Percentiles rank a stretch among this genome's conserved stretches.
phyloP scores from a whole-genome alignment of 108 stramenopile species.

The Discostella stelligeroides region DNA sequence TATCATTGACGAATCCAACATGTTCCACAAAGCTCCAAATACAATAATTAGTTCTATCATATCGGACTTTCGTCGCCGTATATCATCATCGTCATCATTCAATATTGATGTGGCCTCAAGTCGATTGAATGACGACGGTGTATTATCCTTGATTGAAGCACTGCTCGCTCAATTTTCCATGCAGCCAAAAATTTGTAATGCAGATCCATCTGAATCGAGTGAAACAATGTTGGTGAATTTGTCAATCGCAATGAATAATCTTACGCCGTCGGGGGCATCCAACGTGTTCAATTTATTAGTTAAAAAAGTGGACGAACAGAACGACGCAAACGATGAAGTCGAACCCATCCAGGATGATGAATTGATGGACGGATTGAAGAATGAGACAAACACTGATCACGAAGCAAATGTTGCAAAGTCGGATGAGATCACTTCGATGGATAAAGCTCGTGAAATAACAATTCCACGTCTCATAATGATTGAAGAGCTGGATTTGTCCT shows the following conservation, averaged over 20 bases:
- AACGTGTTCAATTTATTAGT: conserved; percentile 38
- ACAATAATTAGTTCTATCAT: conserved; percentile 22
- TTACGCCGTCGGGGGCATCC: conserved; percentile 44
- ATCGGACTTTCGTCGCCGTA: conserved; percentile 15
- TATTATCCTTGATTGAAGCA: conserved; percentile 17
- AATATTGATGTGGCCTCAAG: conserved; percentile 42
- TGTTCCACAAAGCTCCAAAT: conserved; percentile 16
- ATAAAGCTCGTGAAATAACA: background rate
- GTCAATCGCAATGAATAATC: conserved; percentile 41
- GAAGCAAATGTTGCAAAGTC: background rate
- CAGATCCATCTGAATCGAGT: background rate
- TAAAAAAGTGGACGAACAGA: conserved; percentile 7
- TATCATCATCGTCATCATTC: background rate
- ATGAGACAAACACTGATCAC: conserved; percentile 5
- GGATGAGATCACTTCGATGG: background rate
- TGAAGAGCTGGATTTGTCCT: conserved; percentile 63
- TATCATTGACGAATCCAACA: conserved; percentile 21
- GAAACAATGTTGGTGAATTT: conserved; percentile 11
- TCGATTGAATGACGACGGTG: conserved; percentile 29
- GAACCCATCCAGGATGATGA: background rate
- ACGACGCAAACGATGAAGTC: background rate
- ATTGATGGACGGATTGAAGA: conserved; percentile 3
- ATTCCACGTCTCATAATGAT: conserved; percentile 10
- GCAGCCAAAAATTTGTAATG: background rate
- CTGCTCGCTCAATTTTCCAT: conserved; percentile 18